These are phyloP conservation scores for Barbatosphaeria neglecta DNA, from an alignment of 495 filamentous ascomycete species.

Conservation along the genomic window DNA sequence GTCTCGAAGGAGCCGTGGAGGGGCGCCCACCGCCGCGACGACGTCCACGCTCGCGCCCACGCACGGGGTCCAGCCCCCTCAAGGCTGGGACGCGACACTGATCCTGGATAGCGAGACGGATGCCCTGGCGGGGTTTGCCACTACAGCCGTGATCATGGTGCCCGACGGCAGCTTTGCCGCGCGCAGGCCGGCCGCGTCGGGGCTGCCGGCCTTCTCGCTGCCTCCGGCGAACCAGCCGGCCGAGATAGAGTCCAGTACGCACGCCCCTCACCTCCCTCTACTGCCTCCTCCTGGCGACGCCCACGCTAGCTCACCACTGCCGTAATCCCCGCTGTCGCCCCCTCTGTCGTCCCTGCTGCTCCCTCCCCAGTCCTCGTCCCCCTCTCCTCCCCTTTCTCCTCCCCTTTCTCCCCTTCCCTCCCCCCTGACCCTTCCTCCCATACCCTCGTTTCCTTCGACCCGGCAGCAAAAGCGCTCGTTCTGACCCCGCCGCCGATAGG, in stretches of 20 bases:
- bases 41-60: neutral
- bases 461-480: conserved; percentile 48
- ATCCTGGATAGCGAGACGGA: neutral
- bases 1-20: neutral
- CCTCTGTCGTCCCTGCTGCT: no score
- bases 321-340: no score
- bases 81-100: neutral
- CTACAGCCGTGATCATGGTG: conserved; percentile 2
- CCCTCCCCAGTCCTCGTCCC: conserved; percentile 23
- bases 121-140: neutral
- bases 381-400: conserved; percentile 33
- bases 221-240: conserved; percentile 43
- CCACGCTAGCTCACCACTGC: no score
- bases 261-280: conserved; percentile 17
- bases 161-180: conserved; percentile 15
- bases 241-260: conserved; percentile 28
- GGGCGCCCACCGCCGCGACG: neutral
- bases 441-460: no score
- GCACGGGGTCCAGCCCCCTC: neutral
- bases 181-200: conserved; percentile 48
- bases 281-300: neutral
- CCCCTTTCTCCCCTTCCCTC: conserved; percentile 40
- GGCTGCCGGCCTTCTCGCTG: conserved; percentile 43
- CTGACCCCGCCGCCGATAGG: conserved; percentile 30
- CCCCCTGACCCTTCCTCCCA: neutral